Conservation (phyloP, 176 grass and related monocot species). For the Hyparrhenia diplandra region DNA sequence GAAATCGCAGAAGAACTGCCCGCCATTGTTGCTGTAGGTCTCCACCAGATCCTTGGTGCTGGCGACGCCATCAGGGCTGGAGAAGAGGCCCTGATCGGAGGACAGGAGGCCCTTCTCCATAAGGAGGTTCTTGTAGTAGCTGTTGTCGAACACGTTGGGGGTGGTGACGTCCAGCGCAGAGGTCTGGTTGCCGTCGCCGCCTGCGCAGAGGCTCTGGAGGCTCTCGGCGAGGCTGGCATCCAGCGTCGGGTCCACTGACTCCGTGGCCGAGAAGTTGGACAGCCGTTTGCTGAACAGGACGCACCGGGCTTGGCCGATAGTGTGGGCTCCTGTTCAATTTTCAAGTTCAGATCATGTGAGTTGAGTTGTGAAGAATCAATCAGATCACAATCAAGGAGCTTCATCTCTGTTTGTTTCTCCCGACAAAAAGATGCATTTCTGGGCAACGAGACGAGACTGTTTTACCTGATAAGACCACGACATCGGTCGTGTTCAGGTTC, state of each 20-base stretch:
- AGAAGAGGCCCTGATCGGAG: slow-evolving; percentile 91
- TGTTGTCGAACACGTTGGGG: slow-evolving; percentile 65
- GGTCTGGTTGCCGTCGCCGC: slow-evolving; percentile 65
- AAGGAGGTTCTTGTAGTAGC: slow-evolving; percentile 69
- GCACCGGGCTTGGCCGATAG: slow-evolving; percentile 68
- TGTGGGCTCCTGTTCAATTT: slow-evolving; percentile 57
- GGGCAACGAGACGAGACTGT: background rate
- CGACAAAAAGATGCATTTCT: background rate
- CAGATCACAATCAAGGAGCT: background rate
- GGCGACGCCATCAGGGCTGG: slow-evolving; percentile 46
- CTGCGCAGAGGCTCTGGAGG: slow-evolving; percentile 51
- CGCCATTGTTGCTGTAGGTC: slow-evolving; percentile 35
- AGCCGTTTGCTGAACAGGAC: slow-evolving; percentile 46
- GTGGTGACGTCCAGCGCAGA: slow-evolving; percentile 52
- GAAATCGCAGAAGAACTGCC: slow-evolving; percentile 59
- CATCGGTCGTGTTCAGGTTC: slow-evolving; percentile 68
- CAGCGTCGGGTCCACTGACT: slow-evolving; percentile 47
- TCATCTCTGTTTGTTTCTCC: no score
- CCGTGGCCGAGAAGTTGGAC: slow-evolving; percentile 18
- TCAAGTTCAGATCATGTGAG: background rate
- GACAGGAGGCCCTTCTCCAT: slow-evolving; percentile 58
- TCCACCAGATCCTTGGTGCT: slow-evolving; percentile 57
- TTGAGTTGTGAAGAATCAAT: background rate
- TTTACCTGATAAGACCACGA: slow-evolving; percentile 71
- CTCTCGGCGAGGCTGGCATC: slow-evolving; percentile 46